Percentiles rank a stretch among this genome's conserved stretches.
Conservation (phyloP, 352 stramenopile species). For the Globisporangium yorkense region DNA sequence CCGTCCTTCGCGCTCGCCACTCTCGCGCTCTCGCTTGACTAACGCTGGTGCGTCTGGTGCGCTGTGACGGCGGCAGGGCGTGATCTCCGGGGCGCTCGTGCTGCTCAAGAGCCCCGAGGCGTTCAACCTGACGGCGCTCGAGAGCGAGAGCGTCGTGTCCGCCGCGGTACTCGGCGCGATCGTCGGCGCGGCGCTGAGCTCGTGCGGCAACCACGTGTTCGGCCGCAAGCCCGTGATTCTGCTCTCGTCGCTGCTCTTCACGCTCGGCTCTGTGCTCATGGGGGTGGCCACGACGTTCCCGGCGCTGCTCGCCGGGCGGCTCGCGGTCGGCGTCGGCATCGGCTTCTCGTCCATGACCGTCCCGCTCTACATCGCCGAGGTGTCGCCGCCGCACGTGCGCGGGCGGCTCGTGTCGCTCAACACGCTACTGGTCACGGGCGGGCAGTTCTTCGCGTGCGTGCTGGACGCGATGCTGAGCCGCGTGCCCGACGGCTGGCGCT, state of each 20-base stretch:
- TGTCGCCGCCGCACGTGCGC: conserved; percentile 55
- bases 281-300: conserved; percentile 38
- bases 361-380: conserved; percentile 75
- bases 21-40: not conserved
- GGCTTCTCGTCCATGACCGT: conserved; percentile 74
- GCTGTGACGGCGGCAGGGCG: conserved; percentile 24
- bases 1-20: not conserved
- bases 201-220: conserved; percentile 48
- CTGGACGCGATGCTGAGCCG: conserved; percentile 49
- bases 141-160: conserved; percentile 67
- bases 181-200: conserved; percentile 46
- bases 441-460: conserved; percentile 73
- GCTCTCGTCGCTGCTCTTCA: conserved; percentile 55
- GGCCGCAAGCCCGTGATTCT: conserved; percentile 65
- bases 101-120: conserved; percentile 57
- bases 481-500: conserved; percentile 60
- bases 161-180: conserved; percentile 73
- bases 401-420: conserved; percentile 74
- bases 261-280: conserved; percentile 56
- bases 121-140: conserved; percentile 45
- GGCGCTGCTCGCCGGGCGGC: conserved; percentile 43
- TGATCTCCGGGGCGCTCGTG: conserved; percentile 73
- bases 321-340: conserved; percentile 62
- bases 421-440: conserved; percentile 63
- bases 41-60: not conserved